Evolutionary conservation across 306 rosid genomes (phyloP).

Genomic region (Fragaria nilgerrensis): DNA sequence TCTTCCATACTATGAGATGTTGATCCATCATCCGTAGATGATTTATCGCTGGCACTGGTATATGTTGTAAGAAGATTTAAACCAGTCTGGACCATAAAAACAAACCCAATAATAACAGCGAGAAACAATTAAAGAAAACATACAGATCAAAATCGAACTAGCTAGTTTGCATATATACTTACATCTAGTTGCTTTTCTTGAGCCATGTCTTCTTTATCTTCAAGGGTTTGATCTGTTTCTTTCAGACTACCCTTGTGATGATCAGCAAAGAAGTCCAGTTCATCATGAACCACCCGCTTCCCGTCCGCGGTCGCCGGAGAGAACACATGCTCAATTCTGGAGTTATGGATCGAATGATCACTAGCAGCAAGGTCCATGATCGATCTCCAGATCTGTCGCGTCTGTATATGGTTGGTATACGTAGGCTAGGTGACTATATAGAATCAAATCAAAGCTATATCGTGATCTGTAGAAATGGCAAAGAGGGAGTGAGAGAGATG

Average conservation of each 20-base stretch:
- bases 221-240: conserved; percentile 5
- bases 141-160: background rate
- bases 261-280: conserved; percentile 53
- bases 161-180: conserved; percentile 24
- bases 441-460: background rate
- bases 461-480: background rate
- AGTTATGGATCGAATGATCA: conserved; percentile 11
- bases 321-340: background rate
- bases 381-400: background rate
- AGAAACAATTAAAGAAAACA: background rate
- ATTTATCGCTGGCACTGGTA: conserved; percentile 26
- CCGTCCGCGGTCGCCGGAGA: conserved; percentile 3
- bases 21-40: conserved; percentile 35
- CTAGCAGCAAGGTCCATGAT: conserved; percentile 31
- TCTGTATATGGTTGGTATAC: background rate
- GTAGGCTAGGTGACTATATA: background rate
- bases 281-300: conserved; percentile 34
- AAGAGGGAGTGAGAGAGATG: background rate
- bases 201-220: conserved; percentile 22
- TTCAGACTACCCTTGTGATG: conserved; percentile 13
- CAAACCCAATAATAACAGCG: background rate
- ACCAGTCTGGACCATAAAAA: conserved; percentile 37
- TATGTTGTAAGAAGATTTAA: conserved; percentile 55
- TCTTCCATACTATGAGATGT: conserved; percentile 28
- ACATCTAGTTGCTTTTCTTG: conserved; percentile 29